A percentile compares a stretch with the other conserved stretches of the same genome.
Evolutionary conservation across 2,329 filamentous ascomycete species (phyloP).

Genomic region (Helicocarpus griseus): DNA sequence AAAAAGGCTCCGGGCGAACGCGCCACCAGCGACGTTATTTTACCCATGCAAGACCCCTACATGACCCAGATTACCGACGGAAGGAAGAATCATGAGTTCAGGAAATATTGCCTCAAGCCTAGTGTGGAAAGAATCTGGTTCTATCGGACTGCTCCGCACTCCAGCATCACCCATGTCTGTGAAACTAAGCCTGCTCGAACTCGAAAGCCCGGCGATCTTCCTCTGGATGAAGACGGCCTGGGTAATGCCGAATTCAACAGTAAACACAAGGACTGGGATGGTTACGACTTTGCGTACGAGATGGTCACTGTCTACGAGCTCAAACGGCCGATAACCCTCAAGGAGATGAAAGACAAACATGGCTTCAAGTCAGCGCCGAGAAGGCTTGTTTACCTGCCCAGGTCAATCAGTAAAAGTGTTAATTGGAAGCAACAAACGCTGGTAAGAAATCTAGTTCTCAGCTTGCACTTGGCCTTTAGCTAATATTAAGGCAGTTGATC

Average conservation of each 20-base stretch:
- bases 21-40: slow-evolving; percentile 1
- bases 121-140: slow-evolving; percentile 13
- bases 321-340: slow-evolving; percentile 8
- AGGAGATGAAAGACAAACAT: slow-evolving; percentile 33
- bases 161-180: slow-evolving; percentile 11
- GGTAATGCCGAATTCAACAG: slow-evolving; percentile 21
- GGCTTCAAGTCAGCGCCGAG: slow-evolving; percentile 40
- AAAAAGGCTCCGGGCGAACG: too few species aligned
- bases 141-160: slow-evolving; percentile 12
- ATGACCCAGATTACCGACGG: slow-evolving; percentile 10
- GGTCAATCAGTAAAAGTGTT: slow-evolving; percentile 2
- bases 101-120: slow-evolving; percentile 10
- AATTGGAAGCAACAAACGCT: slow-evolving; percentile 7
- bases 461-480: not conserved
- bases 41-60: slow-evolving; percentile 11
- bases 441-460: not conserved
- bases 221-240: slow-evolving; percentile 12
- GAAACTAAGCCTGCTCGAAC: slow-evolving; percentile 8
- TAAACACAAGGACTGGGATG: slow-evolving; percentile 16
- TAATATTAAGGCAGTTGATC: not conserved
- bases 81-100: slow-evolving; percentile 10
- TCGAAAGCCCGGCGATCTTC: slow-evolving; percentile 8
- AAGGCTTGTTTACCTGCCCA: not conserved
- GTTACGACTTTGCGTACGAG: slow-evolving; percentile 21
- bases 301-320: slow-evolving; percentile 18